A percentile compares a stretch with the other conserved stretches of the same genome.
Evolutionary conservation across 2,329 filamentous ascomycete species (phyloP).

Genomic region (Fusarium succisae): DNA sequence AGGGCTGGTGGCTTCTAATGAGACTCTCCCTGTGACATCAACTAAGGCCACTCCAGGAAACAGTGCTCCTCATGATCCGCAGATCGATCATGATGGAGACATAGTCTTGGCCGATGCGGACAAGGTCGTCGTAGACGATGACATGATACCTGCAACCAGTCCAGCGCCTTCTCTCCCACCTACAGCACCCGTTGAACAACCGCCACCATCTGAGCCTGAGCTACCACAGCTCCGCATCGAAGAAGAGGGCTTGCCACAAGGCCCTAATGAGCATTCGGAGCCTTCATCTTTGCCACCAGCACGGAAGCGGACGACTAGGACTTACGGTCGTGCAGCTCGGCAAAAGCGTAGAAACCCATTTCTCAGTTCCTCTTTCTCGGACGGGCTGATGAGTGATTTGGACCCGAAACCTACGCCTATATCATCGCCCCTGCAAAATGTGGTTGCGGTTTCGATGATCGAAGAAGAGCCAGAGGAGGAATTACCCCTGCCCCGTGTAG

Average conservation of each 20-base stretch:
- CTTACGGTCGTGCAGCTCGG: constrained; percentile 34
- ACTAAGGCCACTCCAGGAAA: constrained; percentile 48
- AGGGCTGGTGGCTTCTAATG: constrained; percentile 36
- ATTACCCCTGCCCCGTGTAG: background rate
- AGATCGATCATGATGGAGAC: constrained; percentile 21
- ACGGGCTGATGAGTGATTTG: constrained; percentile 21
- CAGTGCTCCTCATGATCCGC: constrained; percentile 11
- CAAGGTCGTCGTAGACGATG: constrained; percentile 42
- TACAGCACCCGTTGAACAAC: constrained; percentile 31
- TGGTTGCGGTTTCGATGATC: constrained; percentile 10
- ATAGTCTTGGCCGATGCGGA: constrained; percentile 10
- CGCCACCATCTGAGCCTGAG: constrained; percentile 46
- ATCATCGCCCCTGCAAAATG: constrained; percentile 21
- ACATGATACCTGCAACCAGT: constrained; percentile 53
- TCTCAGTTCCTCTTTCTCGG: constrained; percentile 46
- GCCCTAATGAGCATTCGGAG: constrained; percentile 31
- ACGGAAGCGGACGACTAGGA: constrained; percentile 32
- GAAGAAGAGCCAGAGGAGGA: constrained; percentile 11
- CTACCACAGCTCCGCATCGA: constrained; percentile 45
- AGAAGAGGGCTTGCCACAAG: constrained; percentile 17
- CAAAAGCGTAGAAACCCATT: constrained; percentile 39
- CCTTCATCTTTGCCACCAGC: constrained; percentile 43
- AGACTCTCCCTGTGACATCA: constrained; percentile 40
- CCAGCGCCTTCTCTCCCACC: constrained; percentile 46
- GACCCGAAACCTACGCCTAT: constrained; percentile 14